Evolutionary conservation across 495 filamentous ascomycete species (phyloP), one percentile per base, ranked within the genome.

Genomic region (Schizothecium vesticola): DNA sequence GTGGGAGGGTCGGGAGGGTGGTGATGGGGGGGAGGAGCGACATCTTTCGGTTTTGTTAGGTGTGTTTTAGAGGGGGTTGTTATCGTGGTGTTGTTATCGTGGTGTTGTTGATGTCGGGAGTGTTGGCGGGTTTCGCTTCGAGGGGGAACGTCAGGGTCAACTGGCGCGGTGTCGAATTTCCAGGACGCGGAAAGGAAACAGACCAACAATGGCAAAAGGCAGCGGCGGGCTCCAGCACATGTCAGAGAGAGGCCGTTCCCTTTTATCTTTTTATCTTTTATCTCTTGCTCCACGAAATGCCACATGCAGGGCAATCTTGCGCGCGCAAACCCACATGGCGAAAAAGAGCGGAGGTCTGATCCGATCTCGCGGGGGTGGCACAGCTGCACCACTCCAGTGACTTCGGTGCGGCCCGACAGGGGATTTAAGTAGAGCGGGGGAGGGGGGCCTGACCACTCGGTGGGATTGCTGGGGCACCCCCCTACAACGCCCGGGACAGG

Each of bases 1-100:
- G 82, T 13, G 90, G 78, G 64, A 76, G 74, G 71, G 78, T 68
- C 63, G 79, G 73, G 23, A 80, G 72, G 60, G 73, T 51, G 62
- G 70, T 22, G 74, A 82, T 69, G 66, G 75, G 70, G 61, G 75
- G 78, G 64, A 82, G 78, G 64, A 82, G 75, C 64, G 72, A 75
- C 68, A 74, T 51, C n/a, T n/a, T n/a, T n/a, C n/a, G n/a, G n/a
- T n/a, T n/a, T 74, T 59, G 72, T 19, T 8, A 71, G 55, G 43
- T 70, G 65, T 24, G 74, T 64, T 66, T 71, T 75, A 63, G 65
- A 65, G 56, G 62, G 12, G 13, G 33, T 43, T 3, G 33, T 0
- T 8, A 23, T 12, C 55, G 55, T 66, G 19, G 61, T 51, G 26
- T 62, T 29, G 69, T 59, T 63, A 43, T 23, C n/a, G 57, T 16